A percentile compares a stretch with the other conserved stretches of the same genome.
phyloP scores from a whole-genome alignment of 345 rosid genomes.

The Gossypium bickii region DNA sequence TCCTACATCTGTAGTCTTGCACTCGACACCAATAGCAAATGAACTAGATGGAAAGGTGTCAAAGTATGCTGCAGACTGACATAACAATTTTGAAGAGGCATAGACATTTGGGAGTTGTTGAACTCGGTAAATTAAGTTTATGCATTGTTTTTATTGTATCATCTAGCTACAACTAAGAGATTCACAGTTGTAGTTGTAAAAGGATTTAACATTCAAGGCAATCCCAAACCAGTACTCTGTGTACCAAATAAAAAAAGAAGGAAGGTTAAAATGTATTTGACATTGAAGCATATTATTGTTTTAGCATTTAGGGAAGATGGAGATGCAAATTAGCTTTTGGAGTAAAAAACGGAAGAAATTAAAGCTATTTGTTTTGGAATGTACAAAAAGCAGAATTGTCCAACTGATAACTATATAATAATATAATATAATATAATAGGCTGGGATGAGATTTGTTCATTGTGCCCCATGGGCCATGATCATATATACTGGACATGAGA shows the following conservation, averaged over 20 bases:
- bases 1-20: not conserved
- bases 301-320: not conserved
- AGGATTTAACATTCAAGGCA: not conserved
- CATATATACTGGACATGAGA: too few species aligned
- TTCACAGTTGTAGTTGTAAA: not conserved
- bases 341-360: not conserved
- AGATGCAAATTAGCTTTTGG: not conserved
- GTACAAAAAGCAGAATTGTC: not conserved
- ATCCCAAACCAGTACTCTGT: not conserved
- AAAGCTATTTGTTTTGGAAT: not conserved
- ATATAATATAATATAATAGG: too few species aligned
- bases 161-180: not conserved
- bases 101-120: not conserved
- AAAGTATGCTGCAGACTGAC: not conserved
- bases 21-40: not conserved
- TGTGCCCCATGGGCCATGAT: too few species aligned
- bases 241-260: not conserved
- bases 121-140: not conserved
- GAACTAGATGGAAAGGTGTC: not conserved
- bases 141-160: not conserved
- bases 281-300: not conserved
- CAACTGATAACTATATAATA: not conserved
- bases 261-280: not conserved
- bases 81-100: not conserved
- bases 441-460: too few species aligned